These are phyloP conservation scores for Clohesyomyces aquaticus DNA, from an alignment of 495 filamentous ascomycete species.

Conservation along the genomic window DNA sequence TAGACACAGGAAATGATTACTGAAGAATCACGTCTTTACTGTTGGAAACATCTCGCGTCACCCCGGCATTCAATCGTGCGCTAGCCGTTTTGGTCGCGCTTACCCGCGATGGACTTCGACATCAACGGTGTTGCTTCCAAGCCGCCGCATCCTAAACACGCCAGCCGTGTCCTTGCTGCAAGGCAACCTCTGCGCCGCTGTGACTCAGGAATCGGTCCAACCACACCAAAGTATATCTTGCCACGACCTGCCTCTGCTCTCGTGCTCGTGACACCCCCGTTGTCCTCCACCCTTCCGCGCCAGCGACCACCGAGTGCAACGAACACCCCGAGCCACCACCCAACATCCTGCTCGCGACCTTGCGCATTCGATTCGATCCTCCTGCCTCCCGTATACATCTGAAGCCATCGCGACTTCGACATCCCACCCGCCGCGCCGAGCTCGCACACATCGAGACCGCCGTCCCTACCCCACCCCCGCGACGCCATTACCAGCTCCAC, in stretches of 20 bases:
- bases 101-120: background rate
- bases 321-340: too few species aligned
- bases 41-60: too few species aligned
- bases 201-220: constrained; percentile 4
- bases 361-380: too few species aligned
- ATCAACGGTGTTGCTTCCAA: background rate
- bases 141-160: background rate
- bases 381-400: too few species aligned
- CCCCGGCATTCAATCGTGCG: too few species aligned
- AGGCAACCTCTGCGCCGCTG: background rate
- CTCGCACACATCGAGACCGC: too few species aligned
- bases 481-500: background rate
- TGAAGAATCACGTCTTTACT: too few species aligned
- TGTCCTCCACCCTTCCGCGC: background rate
- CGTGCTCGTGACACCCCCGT: background rate
- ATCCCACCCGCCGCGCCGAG: too few species aligned
- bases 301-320: too few species aligned
- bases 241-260: background rate
- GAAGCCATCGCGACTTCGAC: too few species aligned
- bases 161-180: background rate
- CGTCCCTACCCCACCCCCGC: constrained; percentile 3
- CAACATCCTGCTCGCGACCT: too few species aligned
- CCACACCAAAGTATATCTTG: background rate
- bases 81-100: constrained; percentile 13
- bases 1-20: background rate